phyloP scores from a whole-genome alignment of 345 rosid species.

The Rubroshorea leprosula region DNA sequence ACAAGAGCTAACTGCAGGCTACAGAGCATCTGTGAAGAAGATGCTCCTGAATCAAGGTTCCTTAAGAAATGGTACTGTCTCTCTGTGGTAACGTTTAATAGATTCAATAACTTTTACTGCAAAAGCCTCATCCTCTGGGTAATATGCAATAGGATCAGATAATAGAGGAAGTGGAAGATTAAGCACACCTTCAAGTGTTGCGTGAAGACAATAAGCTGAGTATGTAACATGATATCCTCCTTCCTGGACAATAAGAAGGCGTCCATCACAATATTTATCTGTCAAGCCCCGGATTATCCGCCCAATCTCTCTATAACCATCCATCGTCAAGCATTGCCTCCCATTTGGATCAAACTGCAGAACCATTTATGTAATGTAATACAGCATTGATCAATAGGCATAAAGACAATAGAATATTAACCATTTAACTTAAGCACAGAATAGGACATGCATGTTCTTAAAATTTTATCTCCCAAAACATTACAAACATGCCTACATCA shows the following conservation, averaged over 20 bases:
- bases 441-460: too few species aligned
- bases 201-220: constrained; percentile 89
- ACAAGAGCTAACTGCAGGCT: too few species aligned
- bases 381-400: too few species aligned
- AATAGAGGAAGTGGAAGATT: constrained; percentile 43
- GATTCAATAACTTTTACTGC: constrained; percentile 46
- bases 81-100: constrained; percentile 39
- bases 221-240: constrained; percentile 88
- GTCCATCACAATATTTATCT: constrained; percentile 46
- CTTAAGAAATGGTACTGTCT: constrained; percentile 41
- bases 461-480: too few species aligned
- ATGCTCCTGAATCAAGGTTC: too few species aligned
- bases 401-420: too few species aligned
- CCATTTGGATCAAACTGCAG: constrained; percentile 91
- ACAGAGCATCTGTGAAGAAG: too few species aligned
- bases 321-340: constrained; percentile 82
- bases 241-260: constrained; percentile 81
- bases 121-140: constrained; percentile 71
- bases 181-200: constrained; percentile 79
- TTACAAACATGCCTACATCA: neutral
- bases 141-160: constrained; percentile 57
- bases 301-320: constrained; percentile 68
- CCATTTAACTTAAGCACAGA: too few species aligned
- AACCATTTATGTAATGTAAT: constrained; percentile 1
- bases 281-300: constrained; percentile 38